phyloP scores from a whole-genome alignment of 441 rosid genomes.

The Viola pubescens region DNA sequence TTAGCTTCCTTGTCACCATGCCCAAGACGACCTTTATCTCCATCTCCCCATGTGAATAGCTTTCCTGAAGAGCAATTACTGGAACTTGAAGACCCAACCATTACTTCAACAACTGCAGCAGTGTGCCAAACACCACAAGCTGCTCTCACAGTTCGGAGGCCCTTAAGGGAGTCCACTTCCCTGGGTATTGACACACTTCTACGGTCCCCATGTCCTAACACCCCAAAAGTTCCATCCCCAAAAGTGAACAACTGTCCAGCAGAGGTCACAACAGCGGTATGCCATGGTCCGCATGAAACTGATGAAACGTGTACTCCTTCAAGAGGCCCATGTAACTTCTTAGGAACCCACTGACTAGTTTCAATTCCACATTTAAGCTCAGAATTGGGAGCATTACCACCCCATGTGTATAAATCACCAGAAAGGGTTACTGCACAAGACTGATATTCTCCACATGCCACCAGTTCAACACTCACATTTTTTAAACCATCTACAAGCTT shows the following conservation, averaged over 20 bases:
- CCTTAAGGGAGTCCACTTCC: slow-evolving; percentile 94
- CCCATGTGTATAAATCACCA: slow-evolving; percentile 97
- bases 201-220: slow-evolving; percentile 88
- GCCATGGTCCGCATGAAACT: slow-evolving; percentile 98
- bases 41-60: slow-evolving; percentile 99
- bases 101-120: slow-evolving; percentile 97
- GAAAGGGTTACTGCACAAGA: slow-evolving; percentile 97
- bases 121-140: slow-evolving; percentile 99
- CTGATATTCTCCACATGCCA: slow-evolving; percentile 95
- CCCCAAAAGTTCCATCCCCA: slow-evolving; percentile 99
- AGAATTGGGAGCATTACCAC: slow-evolving; percentile 64
- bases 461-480: slow-evolving; percentile 75
- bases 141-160: slow-evolving; percentile 89
- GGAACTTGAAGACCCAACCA: slow-evolving; percentile 86
- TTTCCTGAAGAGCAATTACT: slow-evolving; percentile 92
- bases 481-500: slow-evolving; percentile 79
- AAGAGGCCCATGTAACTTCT: slow-evolving; percentile 75
- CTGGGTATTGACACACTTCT: slow-evolving; percentile 74
- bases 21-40: slow-evolving; percentile 94
- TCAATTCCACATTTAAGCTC: slow-evolving; percentile 91
- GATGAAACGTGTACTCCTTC: slow-evolving; percentile 93
- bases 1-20: slow-evolving; percentile 89
- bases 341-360: slow-evolving; percentile 70
- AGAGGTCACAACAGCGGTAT: slow-evolving; percentile 89
- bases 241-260: slow-evolving; percentile 92